Evolutionary conservation across 164 flowering plant genomes (phyloP).

Genomic region (Piper betle): DNA sequence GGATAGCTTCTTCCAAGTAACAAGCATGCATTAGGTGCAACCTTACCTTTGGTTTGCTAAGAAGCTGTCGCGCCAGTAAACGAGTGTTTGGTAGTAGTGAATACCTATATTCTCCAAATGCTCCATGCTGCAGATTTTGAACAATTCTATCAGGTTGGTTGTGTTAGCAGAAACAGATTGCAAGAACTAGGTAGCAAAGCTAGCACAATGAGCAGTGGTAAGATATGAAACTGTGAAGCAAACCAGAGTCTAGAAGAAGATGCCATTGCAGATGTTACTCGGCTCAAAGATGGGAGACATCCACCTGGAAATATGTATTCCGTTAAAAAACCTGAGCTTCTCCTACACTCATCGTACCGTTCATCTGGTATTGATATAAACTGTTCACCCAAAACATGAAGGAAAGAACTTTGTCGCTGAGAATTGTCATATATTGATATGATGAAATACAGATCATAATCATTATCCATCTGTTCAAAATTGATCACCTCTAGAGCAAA

Average conservation of each 20-base stretch:
- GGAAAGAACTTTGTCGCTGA: no score
- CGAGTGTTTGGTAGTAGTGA: slow-evolving; percentile 76
- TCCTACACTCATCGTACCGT: slow-evolving; percentile 72
- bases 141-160: background rate
- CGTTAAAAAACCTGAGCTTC: slow-evolving; percentile 83
- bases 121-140: slow-evolving; percentile 52
- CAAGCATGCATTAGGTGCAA: no score
- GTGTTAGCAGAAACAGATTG: no score
- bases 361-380: slow-evolving; percentile 83
- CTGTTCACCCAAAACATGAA: slow-evolving; percentile 15
- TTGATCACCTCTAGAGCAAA: slow-evolving; percentile 76
- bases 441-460: background rate
- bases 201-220: no score
- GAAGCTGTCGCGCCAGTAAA: slow-evolving; percentile 68
- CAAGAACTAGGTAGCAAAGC: no score
- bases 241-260: slow-evolving; percentile 70
- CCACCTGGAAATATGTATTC: slow-evolving; percentile 95
- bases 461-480: background rate
- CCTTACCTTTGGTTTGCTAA: slow-evolving; percentile 54
- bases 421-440: no score
- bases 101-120: slow-evolving; percentile 81
- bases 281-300: slow-evolving; percentile 61
- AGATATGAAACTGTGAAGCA: no score
- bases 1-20: no score
- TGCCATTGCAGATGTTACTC: slow-evolving; percentile 83